Evolutionary conservation across 345 rosid genomes (phyloP), one percentile per base, ranked within the genome.

Genomic region (Aurinia saxatilis): DNA sequence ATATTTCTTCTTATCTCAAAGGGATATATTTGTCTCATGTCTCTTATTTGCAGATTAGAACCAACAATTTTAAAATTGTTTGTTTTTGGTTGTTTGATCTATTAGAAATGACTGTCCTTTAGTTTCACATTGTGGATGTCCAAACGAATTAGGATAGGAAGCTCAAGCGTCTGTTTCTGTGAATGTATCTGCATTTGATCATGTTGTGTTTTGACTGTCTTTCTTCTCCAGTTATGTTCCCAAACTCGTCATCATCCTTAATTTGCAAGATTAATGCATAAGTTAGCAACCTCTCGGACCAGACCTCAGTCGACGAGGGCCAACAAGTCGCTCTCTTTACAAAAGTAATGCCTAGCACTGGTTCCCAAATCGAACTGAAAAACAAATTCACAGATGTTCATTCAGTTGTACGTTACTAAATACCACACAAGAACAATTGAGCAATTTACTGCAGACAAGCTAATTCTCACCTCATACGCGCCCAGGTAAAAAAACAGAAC

Each of bases 401-500:
- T 21, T 42, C n/a, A n/a, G n/a, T n/a, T n/a, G n/a, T n/a, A n/a
- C n/a, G n/a, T n/a, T n/a, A n/a, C 14, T 46, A 9, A 56, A 29
- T 10, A 21, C 25, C n/a, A 15, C 37, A 50, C 7, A 1, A 34
- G 38, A 14, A 57, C 18, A 13, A n/a, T 8, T 36, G 54, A 31
- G 33, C 23, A 41, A 53, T 30, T 11, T 25, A 46, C 12, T 25
- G 16, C 8, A 39, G 8, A 38, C 29, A 64, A 27, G 34, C 10
- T 8, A 13, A 12, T 7, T 7, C 5, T 52, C 27, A 87, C 99
- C 91, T 85, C 95, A 19, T 85, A 82, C 0, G 97, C 96, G 62
- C 79, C 85, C 45, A 93, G 70, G 35, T 93, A 97, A 0, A 96
- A 85, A 71, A 93, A 84, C 54, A 90, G 82, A 73, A 93, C 99